Base-by-base conservation (phyloP, 495 filamentous ascomycete genomes). In the Tirmania nivea region DNA sequence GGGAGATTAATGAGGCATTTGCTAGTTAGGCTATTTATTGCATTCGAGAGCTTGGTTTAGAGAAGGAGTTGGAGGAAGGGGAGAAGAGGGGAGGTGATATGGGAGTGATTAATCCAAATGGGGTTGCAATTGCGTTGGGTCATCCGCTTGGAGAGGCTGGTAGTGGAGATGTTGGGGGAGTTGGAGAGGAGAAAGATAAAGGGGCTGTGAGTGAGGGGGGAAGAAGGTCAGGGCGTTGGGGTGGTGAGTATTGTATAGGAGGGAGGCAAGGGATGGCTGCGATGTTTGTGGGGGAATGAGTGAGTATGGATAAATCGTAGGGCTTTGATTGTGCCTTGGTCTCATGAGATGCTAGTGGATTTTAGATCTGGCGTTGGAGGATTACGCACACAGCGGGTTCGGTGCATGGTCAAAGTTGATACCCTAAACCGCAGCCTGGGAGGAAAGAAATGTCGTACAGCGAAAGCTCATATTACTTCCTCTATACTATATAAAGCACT, bases 1-100 rank as follows among this genome's bases (percentile, higher is more conserved):
- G 86, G 86, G 88, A 95, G 73, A 80, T 95, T 65, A 95, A 94
- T 67, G 88, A 94, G 73, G 87, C 88, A 17, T 95, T 94, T 68
- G 88, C 88, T 4, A 83, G 80, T 52, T 88, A 95, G 69, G 80
- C 84, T 11, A 64, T 94, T 10, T 84, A 92, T 69, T 89, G 81
- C 62, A 65, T 85, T 35, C 69, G 84, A 58, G 75, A 79, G 67
- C 69, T 94, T 16, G 84, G 84, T 0, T 64, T 86, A 31, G 59
- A 61, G 37, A 49, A 51, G 16, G 57, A 51, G 19, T 61, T 61
- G 52, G 39, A 73, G 73, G 58, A 67, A 75, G 57, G 75, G 73
- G 3, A 75, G 72, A 70, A 8, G 17, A 14, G 14, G 17, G 39
- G 0, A 45, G 14, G 1, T 19, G 25, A 31, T 31, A 31, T 31